Evolutionary conservation across 129 eudicot species (phyloP), one percentile per base, ranked within the genome.

Genomic region (Solidago caesia): DNA sequence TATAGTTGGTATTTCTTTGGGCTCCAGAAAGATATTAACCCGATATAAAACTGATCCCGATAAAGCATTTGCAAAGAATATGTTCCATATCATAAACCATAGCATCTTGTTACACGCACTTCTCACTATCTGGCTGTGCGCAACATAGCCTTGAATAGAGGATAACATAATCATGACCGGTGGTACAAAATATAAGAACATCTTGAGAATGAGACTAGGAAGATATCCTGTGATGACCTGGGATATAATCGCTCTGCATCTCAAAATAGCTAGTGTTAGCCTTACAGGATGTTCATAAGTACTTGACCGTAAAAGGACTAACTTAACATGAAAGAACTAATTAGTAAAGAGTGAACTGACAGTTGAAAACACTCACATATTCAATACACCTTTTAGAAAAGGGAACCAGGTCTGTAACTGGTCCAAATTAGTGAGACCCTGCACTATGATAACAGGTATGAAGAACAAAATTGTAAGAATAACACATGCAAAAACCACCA

Each of bases 161-260:
- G 98, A 90, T 29, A 94, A 82, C 81, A 81, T 61, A 71, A 70
- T 70, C 98, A 94, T 94, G 81, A 84, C 73, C 10, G 96, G 89
- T 39, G 98, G 98, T 73, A 88, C 86, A 59, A 85, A 8, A 14
- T 70, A 56, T 42, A 90, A 78, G 80, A 87, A 94, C 82, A 84
- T 74, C 79, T 88, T 87, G 49, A 90, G 98, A 78, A 94, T 84
- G 21, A 94, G 85, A 85, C 97, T 94, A 4, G 98, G 98, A 49
- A 94, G 91, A 85, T 88, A 94, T 74, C 98, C 98, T 3, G 98
- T 94, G 74, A 94, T 65, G 47, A 94, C 87, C 84, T 84, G 89
- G 72, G 93, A 87, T 65, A 94, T 79, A 33, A 90, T 10, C 42
- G 77, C 39, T 83, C 98, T 94, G 98, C 86, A 88, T 58, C 63